A percentile compares a stretch with the other conserved stretches of the same genome.
phyloP scores from a whole-genome alignment of 2,329 filamentous ascomycete genomes.

The Aaosphaeria pasadenensis region DNA sequence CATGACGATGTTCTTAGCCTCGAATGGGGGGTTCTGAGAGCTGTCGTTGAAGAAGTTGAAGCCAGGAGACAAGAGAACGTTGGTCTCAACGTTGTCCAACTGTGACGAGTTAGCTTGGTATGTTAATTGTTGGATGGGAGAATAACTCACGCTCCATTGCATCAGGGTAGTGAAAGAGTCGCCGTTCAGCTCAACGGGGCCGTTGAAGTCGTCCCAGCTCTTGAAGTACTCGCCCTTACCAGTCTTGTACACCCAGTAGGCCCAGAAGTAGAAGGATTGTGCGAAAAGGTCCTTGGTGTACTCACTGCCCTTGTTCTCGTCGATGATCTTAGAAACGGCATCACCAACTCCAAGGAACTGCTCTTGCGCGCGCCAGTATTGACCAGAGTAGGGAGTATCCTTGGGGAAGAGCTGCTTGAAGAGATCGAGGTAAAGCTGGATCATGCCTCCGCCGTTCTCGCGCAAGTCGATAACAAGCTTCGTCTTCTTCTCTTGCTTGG shows the following conservation, averaged over 20 bases:
- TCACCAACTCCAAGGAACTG: conserved; percentile 14
- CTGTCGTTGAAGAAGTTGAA: neutral
- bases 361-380: conserved; percentile 43
- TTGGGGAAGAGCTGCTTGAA: conserved; percentile 53
- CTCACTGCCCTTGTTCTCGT: conserved; percentile 5
- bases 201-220: conserved; percentile 31
- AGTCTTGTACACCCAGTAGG: conserved; percentile 17
- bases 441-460: conserved; percentile 54
- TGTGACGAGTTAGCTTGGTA: neutral
- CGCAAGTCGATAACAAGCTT: conserved; percentile 62
- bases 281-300: conserved; percentile 1
- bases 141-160: conserved; percentile 14
- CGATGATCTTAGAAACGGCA: conserved; percentile 6
- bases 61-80: too few species aligned
- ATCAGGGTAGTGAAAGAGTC: conserved; percentile 27
- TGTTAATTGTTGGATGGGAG: conserved; percentile 9
- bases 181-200: conserved; percentile 19
- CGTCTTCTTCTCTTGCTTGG: conserved; percentile 46
- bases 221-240: conserved; percentile 21
- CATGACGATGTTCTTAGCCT: conserved; percentile 29
- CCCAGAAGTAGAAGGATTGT: conserved; percentile 15
- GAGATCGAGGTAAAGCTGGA: conserved; percentile 28
- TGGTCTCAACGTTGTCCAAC: too few species aligned
- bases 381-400: conserved; percentile 38
- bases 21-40: conserved; percentile 21